Evolutionary conservation across 2,329 filamentous ascomycete genomes (phyloP).

Genomic region (Hypoxylon sp.): DNA sequence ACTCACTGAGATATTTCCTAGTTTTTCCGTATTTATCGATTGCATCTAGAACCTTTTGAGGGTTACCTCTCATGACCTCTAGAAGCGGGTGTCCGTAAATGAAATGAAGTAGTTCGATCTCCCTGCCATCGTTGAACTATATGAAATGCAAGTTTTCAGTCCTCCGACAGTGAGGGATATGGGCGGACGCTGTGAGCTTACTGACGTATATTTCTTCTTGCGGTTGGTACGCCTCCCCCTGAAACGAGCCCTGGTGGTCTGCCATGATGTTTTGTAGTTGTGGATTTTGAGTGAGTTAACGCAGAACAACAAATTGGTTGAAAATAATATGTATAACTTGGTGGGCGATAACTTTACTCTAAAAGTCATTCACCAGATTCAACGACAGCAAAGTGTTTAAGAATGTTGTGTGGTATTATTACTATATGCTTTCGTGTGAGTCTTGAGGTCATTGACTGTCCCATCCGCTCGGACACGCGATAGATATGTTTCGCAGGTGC

Average conservation of each 20-base stretch:
- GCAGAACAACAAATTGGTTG: too few species aligned
- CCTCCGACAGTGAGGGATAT: background rate
- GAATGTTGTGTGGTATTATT: constrained; percentile 34
- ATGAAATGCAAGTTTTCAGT: background rate
- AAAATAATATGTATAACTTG: background rate
- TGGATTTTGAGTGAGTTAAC: too few species aligned
- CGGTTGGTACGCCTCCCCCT: constrained; percentile 57
- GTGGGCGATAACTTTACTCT: background rate
- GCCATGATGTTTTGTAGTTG: constrained; percentile 20
- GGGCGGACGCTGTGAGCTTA: background rate
- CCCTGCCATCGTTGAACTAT: constrained; percentile 77
- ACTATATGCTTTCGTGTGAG: constrained; percentile 5
- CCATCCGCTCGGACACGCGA: background rate
- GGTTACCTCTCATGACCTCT: constrained; percentile 73
- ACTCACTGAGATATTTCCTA: constrained; percentile 72
- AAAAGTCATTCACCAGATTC: background rate
- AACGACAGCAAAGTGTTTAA: background rate
- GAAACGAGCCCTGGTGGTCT: constrained; percentile 48
- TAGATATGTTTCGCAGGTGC: background rate
- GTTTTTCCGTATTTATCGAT: constrained; percentile 78
- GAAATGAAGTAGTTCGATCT: constrained; percentile 79
- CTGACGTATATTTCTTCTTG: constrained; percentile 58
- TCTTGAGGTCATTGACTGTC: constrained; percentile 45
- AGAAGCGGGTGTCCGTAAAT: constrained; percentile 73
- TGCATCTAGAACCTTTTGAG: constrained; percentile 72